These are phyloP conservation scores for Botrytis medusae DNA, from an alignment of 2,329 filamentous ascomycete species.

Conservation along the genomic window DNA sequence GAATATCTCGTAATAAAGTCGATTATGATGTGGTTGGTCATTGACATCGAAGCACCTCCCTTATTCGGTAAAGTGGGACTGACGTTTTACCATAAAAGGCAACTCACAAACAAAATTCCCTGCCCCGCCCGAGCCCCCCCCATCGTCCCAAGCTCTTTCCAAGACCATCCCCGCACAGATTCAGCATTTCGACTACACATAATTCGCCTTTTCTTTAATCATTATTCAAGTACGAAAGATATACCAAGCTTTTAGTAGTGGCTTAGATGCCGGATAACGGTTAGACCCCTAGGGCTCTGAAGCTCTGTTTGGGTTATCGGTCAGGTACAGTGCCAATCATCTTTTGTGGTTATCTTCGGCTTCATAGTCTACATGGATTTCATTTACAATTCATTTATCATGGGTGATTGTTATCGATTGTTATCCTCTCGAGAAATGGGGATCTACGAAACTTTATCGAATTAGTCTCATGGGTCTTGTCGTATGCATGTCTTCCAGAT, in stretches of 20 bases:
- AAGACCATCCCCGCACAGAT: neutral
- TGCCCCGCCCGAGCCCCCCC: neutral
- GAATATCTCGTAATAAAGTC: neutral
- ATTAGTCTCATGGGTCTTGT: neutral
- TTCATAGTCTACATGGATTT: neutral
- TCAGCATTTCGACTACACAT: neutral
- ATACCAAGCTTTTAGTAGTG: neutral
- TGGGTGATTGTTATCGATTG: constrained; percentile 6
- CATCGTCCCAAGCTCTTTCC: neutral
- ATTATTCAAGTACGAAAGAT: neutral
- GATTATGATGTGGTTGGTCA: neutral
- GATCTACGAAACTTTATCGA: constrained; percentile 5
- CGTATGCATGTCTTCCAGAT: constrained; percentile 16
- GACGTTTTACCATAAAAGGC: constrained; percentile 8
- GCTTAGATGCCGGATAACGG: neutral
- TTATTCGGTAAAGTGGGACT: constrained; percentile 3
- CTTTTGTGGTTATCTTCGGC: constrained; percentile 7
- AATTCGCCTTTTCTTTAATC: neutral
- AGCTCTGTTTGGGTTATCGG: neutral
- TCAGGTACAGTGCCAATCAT: constrained; percentile 19
- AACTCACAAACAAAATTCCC: constrained; percentile 4
- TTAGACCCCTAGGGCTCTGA: neutral
- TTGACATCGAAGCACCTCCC: constrained; percentile 7
- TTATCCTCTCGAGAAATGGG: neutral
- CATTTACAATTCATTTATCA: neutral